These are phyloP conservation scores for Capsicum chinense DNA, from an alignment of 257 asterid species.

Conservation along the genomic window DNA sequence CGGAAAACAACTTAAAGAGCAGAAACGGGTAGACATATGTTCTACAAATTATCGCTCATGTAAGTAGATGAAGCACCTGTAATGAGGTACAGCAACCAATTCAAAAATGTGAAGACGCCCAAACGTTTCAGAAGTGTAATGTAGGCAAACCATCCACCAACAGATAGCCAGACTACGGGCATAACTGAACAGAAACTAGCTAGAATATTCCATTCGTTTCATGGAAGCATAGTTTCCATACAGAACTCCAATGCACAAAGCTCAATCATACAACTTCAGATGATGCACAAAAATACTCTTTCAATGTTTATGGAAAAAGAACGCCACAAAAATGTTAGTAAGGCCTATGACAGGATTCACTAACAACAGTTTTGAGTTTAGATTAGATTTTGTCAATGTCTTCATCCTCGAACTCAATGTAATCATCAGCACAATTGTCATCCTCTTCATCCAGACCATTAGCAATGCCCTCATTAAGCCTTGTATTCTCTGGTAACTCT, in stretches of 20 bases:
- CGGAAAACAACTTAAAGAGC: not conserved
- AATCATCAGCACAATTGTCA: constrained; percentile 64
- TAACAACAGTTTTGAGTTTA: not conserved
- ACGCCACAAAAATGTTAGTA: constrained; percentile 28
- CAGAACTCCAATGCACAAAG: constrained; percentile 33
- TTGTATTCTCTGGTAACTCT: constrained; percentile 83
- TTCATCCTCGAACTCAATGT: constrained; percentile 85
- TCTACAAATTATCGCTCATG: not conserved
- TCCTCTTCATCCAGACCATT: constrained; percentile 76
- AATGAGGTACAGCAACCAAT: not conserved
- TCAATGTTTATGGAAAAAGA: constrained; percentile 27
- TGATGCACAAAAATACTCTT: constrained; percentile 33
- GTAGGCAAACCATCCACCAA: not conserved
- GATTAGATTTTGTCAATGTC: constrained; percentile 84
- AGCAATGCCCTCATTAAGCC: constrained; percentile 78
- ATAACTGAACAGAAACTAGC: not conserved
- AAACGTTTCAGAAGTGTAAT: not conserved
- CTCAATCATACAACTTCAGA: constrained; percentile 38
- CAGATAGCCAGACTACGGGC: not conserved
- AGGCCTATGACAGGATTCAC: constrained; percentile 27
- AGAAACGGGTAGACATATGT: not conserved
- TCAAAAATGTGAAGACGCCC: not conserved
- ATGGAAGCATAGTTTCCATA: constrained; percentile 32
- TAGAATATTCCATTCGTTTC: constrained; percentile 38
- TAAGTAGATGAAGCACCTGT: not conserved